Percentiles rank a stretch among this genome's conserved stretches.
phyloP scores from a whole-genome alignment of 441 rosid genomes.

The Oxalis stricta region DNA sequence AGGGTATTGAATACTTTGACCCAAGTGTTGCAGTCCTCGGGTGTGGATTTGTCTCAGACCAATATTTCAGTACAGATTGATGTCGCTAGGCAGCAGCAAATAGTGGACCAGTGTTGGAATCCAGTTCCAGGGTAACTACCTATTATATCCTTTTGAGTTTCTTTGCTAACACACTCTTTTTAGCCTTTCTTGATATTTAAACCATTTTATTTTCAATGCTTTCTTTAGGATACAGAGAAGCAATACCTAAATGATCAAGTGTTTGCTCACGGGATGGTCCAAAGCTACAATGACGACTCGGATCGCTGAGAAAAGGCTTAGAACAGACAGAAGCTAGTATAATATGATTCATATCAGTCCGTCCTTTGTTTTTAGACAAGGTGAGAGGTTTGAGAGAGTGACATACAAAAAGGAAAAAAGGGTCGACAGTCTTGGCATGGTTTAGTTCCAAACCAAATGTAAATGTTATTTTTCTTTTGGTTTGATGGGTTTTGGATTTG shows the following conservation, averaged over 20 bases:
- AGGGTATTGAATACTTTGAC: slow-evolving; percentile 30
- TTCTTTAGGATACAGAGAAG: slow-evolving; percentile 24
- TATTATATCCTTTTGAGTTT: not conserved
- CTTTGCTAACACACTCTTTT: not conserved
- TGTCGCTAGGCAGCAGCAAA: slow-evolving; percentile 30
- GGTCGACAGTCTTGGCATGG: slow-evolving; percentile 1
- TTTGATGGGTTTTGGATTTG: slow-evolving; percentile 8
- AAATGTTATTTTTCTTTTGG: slow-evolving; percentile 15
- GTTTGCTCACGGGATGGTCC: slow-evolving; percentile 18
- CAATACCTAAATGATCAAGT: slow-evolving; percentile 16
- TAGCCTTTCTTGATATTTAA: not conserved
- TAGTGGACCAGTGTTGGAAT: slow-evolving; percentile 11
- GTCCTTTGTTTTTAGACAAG: too few relatives aligned
- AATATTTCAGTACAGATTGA: slow-evolving; percentile 37
- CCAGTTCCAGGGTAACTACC: slow-evolving; percentile 36
- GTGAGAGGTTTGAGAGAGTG: too few relatives aligned
- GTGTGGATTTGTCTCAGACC: slow-evolving; percentile 40
- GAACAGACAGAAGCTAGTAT: slow-evolving; percentile 28
- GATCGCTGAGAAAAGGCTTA: slow-evolving; percentile 37
- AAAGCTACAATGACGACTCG: slow-evolving; percentile 19
- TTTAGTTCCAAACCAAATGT: slow-evolving; percentile 19
- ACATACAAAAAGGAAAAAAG: too few relatives aligned
- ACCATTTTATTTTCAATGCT: not conserved
- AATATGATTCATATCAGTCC: too few relatives aligned
- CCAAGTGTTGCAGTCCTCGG: slow-evolving; percentile 33